phyloP scores from a whole-genome alignment of 345 rosid species.

The Euphorbia peplus region DNA sequence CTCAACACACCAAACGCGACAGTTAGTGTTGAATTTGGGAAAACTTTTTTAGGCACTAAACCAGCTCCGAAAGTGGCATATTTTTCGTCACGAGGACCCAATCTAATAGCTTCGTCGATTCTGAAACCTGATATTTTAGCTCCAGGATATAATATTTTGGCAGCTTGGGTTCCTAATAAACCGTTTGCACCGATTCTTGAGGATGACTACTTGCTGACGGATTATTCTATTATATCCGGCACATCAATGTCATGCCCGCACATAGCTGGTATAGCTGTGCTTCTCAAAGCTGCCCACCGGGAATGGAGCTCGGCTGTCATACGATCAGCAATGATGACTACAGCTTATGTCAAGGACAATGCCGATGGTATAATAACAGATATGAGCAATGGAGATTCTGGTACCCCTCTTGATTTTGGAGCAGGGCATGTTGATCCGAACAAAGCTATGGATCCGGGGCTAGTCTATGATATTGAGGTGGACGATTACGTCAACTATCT shows the following conservation, averaged over 20 bases:
- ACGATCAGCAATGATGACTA: slow-evolving; percentile 54
- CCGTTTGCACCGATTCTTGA: slow-evolving; percentile 22
- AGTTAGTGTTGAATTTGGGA: slow-evolving; percentile 29
- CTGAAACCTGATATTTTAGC: slow-evolving; percentile 49
- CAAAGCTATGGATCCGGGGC: slow-evolving; percentile 44
- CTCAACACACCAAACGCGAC: slow-evolving; percentile 15
- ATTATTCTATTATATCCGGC: slow-evolving; percentile 33
- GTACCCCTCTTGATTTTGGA: slow-evolving; percentile 48
- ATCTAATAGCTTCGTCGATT: slow-evolving; percentile 36
- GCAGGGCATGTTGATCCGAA: slow-evolving; percentile 45
- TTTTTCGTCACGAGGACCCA: slow-evolving; percentile 45
- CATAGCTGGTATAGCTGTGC: slow-evolving; percentile 33
- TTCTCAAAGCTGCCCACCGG: slow-evolving; percentile 36
- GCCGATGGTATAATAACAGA: slow-evolving; percentile 27
- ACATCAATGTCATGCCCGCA: slow-evolving; percentile 55
- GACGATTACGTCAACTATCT: slow-evolving; percentile 35
- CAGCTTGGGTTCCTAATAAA: slow-evolving; percentile 43
- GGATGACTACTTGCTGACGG: slow-evolving; percentile 33
- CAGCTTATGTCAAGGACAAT: slow-evolving; percentile 29
- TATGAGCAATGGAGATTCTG: slow-evolving; percentile 29
- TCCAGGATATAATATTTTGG: slow-evolving; percentile 42
- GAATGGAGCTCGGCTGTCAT: slow-evolving; percentile 50
- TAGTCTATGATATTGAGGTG: slow-evolving; percentile 37
- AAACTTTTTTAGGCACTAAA: slow-evolving; percentile 29
- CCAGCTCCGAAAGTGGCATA: slow-evolving; percentile 43